phyloP scores from a whole-genome alignment of 208 protist species.

The Acanthamoeba healyi region DNA sequence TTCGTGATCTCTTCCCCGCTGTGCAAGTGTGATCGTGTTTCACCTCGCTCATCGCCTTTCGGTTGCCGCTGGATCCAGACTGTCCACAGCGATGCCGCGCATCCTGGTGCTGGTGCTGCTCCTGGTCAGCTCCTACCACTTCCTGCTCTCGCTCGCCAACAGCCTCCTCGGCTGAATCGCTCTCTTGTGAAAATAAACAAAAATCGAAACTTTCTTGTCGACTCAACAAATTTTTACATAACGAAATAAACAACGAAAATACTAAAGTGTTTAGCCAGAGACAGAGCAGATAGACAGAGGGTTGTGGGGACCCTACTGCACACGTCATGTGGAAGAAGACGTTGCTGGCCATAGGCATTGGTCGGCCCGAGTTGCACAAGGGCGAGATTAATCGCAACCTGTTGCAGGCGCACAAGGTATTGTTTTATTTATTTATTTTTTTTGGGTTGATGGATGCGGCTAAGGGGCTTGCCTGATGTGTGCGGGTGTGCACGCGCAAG shows the following conservation, averaged over 20 bases:
- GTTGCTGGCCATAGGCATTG: slow-evolving; percentile 8
- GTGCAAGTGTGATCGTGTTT: too few species aligned
- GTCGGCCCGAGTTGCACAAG: slow-evolving; percentile 16
- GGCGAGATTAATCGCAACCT: neutral
- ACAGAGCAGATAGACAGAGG: too few species aligned
- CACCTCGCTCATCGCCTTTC: too few species aligned
- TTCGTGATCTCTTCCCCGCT: too few species aligned
- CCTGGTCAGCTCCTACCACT: slow-evolving; percentile 19
- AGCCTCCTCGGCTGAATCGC: neutral
- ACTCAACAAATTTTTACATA: neutral
- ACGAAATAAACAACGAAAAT: neutral
- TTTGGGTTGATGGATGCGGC: too few species aligned
- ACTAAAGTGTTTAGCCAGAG: too few species aligned
- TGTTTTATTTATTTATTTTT: neutral
- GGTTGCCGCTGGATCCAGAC: neutral
- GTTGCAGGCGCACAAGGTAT: neutral
- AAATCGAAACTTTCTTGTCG: too few species aligned
- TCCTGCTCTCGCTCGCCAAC: neutral
- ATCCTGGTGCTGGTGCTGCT: slow-evolving; percentile 15
- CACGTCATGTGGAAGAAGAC: slow-evolving; percentile 48
- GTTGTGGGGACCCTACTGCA: too few species aligned
- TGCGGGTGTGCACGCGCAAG: neutral
- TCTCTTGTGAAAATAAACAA: too few species aligned
- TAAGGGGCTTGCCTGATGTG: too few species aligned
- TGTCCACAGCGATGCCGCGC: slow-evolving; percentile 26